phyloP scores from a whole-genome alignment of 495 filamentous ascomycete genomes.

The Xylaria palmicola region DNA sequence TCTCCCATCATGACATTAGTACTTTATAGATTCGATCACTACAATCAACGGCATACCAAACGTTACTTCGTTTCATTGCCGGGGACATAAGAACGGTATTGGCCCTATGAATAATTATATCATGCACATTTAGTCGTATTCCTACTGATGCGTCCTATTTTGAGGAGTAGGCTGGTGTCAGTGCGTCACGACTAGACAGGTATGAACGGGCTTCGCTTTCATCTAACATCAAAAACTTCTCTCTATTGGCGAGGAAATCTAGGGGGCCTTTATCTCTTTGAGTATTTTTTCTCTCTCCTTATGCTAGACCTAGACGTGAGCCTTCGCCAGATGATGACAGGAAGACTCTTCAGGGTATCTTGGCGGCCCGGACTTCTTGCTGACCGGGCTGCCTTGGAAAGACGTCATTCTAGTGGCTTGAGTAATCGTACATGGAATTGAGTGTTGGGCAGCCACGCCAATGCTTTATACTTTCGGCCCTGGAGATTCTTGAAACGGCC shows the following conservation, averaged over 20 bases:
- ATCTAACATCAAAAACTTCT: slow-evolving; percentile 15
- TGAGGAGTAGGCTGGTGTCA: neutral
- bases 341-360: slow-evolving; percentile 12
- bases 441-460: slow-evolving; percentile 6
- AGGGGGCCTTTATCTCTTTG: slow-evolving; percentile 14
- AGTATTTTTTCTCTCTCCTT: slow-evolving; percentile 4
- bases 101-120: neutral
- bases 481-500: neutral
- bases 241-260: slow-evolving; percentile 19
- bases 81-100: neutral
- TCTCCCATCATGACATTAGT: neutral
- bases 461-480: neutral
- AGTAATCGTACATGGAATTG: slow-evolving; percentile 27
- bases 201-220: neutral
- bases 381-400: slow-evolving; percentile 9
- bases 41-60: neutral
- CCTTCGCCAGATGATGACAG: slow-evolving; percentile 4
- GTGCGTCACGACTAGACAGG: neutral
- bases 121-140: slow-evolving; percentile 6
- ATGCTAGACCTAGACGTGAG: neutral
- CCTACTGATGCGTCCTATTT: neutral
- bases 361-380: slow-evolving; percentile 8
- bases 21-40: neutral
- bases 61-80: neutral
- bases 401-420: slow-evolving; percentile 21